phyloP scores from a whole-genome alignment of 495 filamentous ascomycete species.

The Astrothelium macrocarpum region DNA sequence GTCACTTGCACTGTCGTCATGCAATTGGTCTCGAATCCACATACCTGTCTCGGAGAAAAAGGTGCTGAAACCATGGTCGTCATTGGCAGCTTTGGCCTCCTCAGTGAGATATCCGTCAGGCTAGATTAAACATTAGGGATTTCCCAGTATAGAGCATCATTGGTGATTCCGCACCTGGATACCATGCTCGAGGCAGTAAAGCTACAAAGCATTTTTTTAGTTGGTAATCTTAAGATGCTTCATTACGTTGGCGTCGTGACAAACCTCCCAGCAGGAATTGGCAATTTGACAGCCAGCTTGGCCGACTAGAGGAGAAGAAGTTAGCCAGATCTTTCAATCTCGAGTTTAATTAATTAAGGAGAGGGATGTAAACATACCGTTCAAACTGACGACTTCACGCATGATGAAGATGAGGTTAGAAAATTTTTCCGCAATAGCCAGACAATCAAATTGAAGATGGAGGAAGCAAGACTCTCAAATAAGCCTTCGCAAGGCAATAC shows the following conservation, averaged over 20 bases:
- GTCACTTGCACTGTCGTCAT: background rate
- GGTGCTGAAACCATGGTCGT: constrained; percentile 97
- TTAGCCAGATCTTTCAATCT: constrained; percentile 19
- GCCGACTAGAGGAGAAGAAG: constrained; percentile 54
- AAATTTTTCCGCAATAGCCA: background rate
- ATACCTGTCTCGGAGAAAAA: constrained; percentile 99
- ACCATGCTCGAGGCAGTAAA: constrained; percentile 99
- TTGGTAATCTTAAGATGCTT: constrained; percentile 8
- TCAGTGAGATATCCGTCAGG: constrained; percentile 98
- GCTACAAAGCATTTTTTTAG: constrained; percentile 43
- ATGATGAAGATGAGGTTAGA: constrained; percentile 38
- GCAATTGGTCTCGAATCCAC: constrained; percentile 16
- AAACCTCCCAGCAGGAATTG: constrained; percentile 99
- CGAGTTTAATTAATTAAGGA: no score
- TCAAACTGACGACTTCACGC: constrained; percentile 99
- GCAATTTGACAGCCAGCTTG: constrained; percentile 99
- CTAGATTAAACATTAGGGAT: no score
- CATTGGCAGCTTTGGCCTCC: constrained; percentile 85
- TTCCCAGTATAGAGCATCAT: no score
- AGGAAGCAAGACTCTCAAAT: background rate
- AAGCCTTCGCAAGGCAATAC: background rate
- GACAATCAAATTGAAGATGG: background rate
- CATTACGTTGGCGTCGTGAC: constrained; percentile 22
- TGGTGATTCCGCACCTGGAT: constrained; percentile 79
- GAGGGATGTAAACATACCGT: constrained; percentile 60